A percentile compares a stretch with the other conserved stretches of the same genome.
Evolutionary conservation across 257 asterid genomes (phyloP).

Genomic region (Nicotiana otophora): DNA sequence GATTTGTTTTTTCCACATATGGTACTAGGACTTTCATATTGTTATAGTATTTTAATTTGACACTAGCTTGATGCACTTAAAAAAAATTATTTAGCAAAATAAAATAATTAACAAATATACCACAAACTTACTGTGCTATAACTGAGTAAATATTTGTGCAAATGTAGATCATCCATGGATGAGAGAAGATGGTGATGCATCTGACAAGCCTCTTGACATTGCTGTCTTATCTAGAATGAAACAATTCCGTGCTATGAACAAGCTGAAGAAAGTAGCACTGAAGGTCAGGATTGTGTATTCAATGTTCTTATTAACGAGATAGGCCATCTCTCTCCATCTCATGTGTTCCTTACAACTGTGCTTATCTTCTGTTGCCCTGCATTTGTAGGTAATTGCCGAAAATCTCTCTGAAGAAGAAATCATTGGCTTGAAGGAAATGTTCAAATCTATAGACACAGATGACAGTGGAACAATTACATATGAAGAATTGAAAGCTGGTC

Average conservation of each 20-base stretch:
- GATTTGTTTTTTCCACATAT: background rate
- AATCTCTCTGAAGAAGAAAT: constrained; percentile 96
- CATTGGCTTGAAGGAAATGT: constrained; percentile 93
- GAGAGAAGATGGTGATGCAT: constrained; percentile 95
- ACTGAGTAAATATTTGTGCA: background rate
- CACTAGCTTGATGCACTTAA: background rate
- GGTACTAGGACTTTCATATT: background rate
- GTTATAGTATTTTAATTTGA: background rate
- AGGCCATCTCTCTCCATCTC: background rate
- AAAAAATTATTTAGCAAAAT: too few species aligned
- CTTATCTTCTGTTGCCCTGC: background rate
- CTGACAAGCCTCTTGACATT: constrained; percentile 85
- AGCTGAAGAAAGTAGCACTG: constrained; percentile 93
- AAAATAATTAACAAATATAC: too few species aligned
- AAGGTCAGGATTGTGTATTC: constrained; percentile 37
- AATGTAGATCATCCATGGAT: constrained; percentile 90
- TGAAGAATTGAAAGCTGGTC: constrained; percentile 91
- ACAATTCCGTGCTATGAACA: constrained; percentile 96
- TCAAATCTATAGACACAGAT: constrained; percentile 92
- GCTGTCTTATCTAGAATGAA: constrained; percentile 89
- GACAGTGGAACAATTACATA: constrained; percentile 84
- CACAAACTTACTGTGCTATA: background rate
- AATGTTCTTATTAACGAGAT: background rate
- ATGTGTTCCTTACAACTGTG: background rate
- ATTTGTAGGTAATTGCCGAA: constrained; percentile 76